Base-by-base conservation (phyloP, 2,329 filamentous ascomycete genomes). In the Ambrosiella beaveri region DNA sequence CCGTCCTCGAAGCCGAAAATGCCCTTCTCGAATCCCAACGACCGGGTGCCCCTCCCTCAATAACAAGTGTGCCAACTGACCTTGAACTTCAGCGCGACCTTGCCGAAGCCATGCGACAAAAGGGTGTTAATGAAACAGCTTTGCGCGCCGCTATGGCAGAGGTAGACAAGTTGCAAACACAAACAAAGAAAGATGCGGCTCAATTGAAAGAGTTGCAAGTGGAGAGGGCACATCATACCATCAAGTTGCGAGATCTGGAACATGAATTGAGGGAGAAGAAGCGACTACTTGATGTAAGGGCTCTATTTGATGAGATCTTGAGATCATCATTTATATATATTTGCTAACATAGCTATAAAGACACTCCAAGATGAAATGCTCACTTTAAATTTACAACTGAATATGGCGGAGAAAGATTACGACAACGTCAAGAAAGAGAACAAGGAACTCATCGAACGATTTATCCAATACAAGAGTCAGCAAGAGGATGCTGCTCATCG, bases 321-420 rank as follows among this genome's bases (percentile, higher is more conserved):
- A 5, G 8, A 7, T 44, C 40, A 3, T 39, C 27, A 37, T 11
- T 11, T 2, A 7, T 15, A 27, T 19, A 19, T 54, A 40, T 37
- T 15, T n/a, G n/a, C 57, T 19, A 39, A 45, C 13, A 1, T 27
- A 12, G 12, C 27, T 37, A 17, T 59, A 50, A 64, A 85, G 78
- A 80, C 91, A 65, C 84, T 95, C 57, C 91, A 97, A 71, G 90
- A 96, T 70, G 93, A 98, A 69, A 84, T 95, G 70, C 83, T 95
- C 55, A 84, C 88, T 0, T 72, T 96, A 52, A 90, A 90, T 64
- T 75, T 97, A 63, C 86, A 97, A 69, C 75, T 96, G 49, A 89
- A 93, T 64, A 80, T 96, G 74, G 83, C 85, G 2, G 89, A 94
- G 68, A 80, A 90, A 67, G 81, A 82, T 66, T 76, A 79, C 36